These are phyloP conservation scores for Trichoderma orchidacearum DNA, from an alignment of 495 filamentous ascomycete genomes.

Conservation along the genomic window DNA sequence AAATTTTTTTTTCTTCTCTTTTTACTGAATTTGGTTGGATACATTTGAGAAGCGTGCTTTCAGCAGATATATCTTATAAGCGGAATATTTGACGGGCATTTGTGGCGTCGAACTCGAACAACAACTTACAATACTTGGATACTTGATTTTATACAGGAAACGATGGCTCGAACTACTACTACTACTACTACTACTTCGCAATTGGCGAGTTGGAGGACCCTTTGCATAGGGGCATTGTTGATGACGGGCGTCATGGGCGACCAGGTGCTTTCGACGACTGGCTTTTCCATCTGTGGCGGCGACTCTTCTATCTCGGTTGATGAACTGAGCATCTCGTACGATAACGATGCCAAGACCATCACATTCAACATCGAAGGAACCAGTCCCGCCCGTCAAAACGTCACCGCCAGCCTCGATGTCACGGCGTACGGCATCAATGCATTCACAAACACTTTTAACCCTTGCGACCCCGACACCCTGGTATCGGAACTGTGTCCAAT, in stretches of 20 bases:
- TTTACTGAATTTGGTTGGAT: neutral
- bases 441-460: conserved; percentile 70
- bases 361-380: conserved; percentile 75
- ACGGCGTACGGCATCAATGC: conserved; percentile 77
- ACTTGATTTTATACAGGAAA: neutral
- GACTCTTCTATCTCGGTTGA: conserved; percentile 57
- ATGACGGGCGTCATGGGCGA: conserved; percentile 33
- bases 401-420: conserved; percentile 64
- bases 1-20: too few relatives aligned
- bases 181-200: too few relatives aligned
- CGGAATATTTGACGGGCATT: neutral
- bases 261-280: conserved; percentile 66
- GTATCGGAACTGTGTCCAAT: conserved; percentile 79
- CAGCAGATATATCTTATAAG: neutral
- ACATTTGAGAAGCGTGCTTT: too few relatives aligned
- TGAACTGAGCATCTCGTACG: conserved; percentile 64
- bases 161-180: neutral
- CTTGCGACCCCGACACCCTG: conserved; percentile 52
- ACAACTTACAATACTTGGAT: neutral
- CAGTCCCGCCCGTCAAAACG: conserved; percentile 61
- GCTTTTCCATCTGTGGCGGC: conserved; percentile 62
- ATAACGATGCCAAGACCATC: conserved; percentile 55
- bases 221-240: conserved; percentile 19
- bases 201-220: conserved; percentile 8
- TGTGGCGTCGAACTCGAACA: neutral